Evolutionary conservation across 352 stramenopile genomes (phyloP), one percentile per base, ranked within the genome.

Genomic region (Phytophthora multivora): DNA sequence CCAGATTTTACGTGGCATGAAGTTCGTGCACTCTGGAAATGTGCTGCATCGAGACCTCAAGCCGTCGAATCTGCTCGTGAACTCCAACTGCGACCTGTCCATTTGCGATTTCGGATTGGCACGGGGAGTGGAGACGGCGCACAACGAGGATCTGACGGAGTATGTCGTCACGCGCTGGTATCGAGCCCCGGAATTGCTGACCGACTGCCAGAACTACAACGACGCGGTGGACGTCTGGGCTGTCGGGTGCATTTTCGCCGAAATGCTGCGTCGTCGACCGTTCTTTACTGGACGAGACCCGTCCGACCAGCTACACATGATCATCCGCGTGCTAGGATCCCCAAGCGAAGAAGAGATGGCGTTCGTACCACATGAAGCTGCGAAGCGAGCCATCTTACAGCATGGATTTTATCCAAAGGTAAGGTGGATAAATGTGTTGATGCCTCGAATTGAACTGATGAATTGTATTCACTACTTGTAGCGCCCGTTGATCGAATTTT

Each of bases 161-260:
- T 98, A 98, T 51, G 93, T 98, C 13, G 93, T 98, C 36, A 98
- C 94, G 30, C 79, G 94, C 7, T 98, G 94, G 93, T 98, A 96
- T 46, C 80, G 88, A 51, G 86, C 88, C 2, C 88, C 88, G 0
- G 88, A 96, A 59, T 57, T 96, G 35, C 66, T 96, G 58, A 98
- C 73, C 12, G 90, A 96, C 38, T 98, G 91, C 72, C 95, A 97
- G 57, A 93, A 99, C 67, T 99, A 99, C 79, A 97, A 94, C 35
- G 96, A 98, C 53, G 86, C 93, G 19, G 93, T 99, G 45, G 96
- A 99, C 71, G 90, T 98, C 46, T 99, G 95, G 95, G 90, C 87
- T 47, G 88, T 99, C 23, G 98, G 97, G 7, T 99, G 98, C 73
- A 99, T 99, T 74, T 99, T 99, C 71, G 98, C 95, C 25, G 98